phyloP scores from a whole-genome alignment of 345 rosid genomes.

The Gossypium turneri region DNA sequence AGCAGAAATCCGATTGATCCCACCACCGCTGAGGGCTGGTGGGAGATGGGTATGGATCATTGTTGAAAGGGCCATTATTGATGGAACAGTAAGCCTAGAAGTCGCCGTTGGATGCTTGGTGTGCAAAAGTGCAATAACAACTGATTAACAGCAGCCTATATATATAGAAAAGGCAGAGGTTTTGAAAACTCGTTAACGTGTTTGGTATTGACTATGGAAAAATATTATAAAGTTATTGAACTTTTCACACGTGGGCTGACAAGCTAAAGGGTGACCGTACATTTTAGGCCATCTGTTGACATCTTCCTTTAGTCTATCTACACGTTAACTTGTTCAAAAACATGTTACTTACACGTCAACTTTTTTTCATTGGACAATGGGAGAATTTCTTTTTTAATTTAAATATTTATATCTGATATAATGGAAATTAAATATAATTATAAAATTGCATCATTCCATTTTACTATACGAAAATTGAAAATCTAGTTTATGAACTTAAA shows the following conservation, averaged over 20 bases:
- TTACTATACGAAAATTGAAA: too few relatives aligned
- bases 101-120: not conserved
- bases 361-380: too few relatives aligned
- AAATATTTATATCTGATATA: too few relatives aligned
- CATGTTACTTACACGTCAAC: too few relatives aligned
- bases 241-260: not conserved
- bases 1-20: not conserved
- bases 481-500: too few relatives aligned
- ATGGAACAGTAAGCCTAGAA: not conserved
- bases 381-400: too few relatives aligned
- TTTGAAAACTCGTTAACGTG: not conserved
- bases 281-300: not conserved
- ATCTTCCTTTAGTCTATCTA: not conserved
- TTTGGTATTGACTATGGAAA: not conserved
- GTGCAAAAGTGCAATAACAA: not conserved
- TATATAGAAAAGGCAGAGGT: not conserved
- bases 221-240: not conserved
- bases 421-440: too few relatives aligned
- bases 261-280: not conserved
- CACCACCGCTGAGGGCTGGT: not conserved
- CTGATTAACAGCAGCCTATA: not conserved
- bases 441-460: too few relatives aligned
- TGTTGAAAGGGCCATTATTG: slow-evolving; percentile 22
- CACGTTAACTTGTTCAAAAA: too few relatives aligned
- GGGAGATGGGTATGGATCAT: slow-evolving; percentile 17